These are phyloP conservation scores for Monsonia emarginata DNA, from an alignment of 441 rosid genomes.

Conservation along the genomic window DNA sequence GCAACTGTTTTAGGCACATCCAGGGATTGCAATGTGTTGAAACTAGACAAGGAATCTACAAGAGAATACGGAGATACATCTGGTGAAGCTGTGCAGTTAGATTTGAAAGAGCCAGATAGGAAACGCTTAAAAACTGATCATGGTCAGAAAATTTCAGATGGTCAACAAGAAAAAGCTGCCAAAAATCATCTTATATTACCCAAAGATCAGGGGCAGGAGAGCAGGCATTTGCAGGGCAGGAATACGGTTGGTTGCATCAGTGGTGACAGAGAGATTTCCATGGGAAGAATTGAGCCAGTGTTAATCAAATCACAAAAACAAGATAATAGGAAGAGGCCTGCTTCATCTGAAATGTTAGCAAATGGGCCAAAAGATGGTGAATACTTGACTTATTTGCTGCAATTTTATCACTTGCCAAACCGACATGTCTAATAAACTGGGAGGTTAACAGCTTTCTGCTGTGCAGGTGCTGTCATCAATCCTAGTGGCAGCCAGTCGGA, in stretches of 20 bases:
- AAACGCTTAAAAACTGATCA: constrained; percentile 53
- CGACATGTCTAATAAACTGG: constrained; percentile 13
- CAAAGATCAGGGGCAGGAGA: constrained; percentile 26
- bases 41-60: constrained; percentile 23
- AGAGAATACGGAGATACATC: constrained; percentile 30
- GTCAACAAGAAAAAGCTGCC: constrained; percentile 22
- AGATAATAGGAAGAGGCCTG: constrained; percentile 28
- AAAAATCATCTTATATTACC: constrained; percentile 26
- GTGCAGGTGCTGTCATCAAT: constrained; percentile 42
- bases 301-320: constrained; percentile 29
- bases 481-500: constrained; percentile 28
- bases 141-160: constrained; percentile 27
- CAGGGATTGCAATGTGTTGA: constrained; percentile 21
- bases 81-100: constrained; percentile 30
- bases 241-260: constrained; percentile 22
- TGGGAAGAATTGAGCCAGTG: constrained; percentile 27
- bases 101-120: constrained; percentile 44
- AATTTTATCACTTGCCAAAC: background rate
- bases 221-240: constrained; percentile 19
- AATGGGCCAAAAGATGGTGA: constrained; percentile 28
- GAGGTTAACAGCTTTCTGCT: constrained; percentile 11
- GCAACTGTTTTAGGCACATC: constrained; percentile 30
- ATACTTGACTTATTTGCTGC: background rate
- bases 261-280: constrained; percentile 23
- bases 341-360: constrained; percentile 27